Conservation (phyloP, 805 yeast genomes). For the Wickerhamomyces xylosicus region DNA sequence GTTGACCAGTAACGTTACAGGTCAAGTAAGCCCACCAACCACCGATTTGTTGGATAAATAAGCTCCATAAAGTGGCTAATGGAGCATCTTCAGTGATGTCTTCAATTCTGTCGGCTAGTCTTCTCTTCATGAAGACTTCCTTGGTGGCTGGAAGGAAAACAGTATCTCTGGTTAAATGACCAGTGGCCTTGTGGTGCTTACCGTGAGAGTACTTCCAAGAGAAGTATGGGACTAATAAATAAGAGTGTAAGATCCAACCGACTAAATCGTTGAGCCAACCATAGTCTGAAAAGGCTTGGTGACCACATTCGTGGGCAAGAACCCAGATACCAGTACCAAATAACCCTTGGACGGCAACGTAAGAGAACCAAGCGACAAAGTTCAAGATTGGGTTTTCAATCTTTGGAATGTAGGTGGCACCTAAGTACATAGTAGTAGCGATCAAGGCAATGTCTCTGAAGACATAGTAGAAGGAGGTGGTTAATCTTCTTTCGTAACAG, state of each 20-base stretch:
- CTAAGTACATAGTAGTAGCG: slow-evolving; percentile 40
- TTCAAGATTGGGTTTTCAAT: slow-evolving; percentile 35
- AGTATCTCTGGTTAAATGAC: slow-evolving; percentile 74
- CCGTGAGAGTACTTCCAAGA: slow-evolving; percentile 81
- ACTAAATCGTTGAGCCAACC: slow-evolving; percentile 64
- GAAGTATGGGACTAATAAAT: slow-evolving; percentile 73
- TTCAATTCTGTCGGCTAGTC: slow-evolving; percentile 29
- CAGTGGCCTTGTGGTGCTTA: slow-evolving; percentile 87
- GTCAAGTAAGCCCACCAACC: slow-evolving; percentile 67
- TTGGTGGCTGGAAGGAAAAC: slow-evolving; percentile 71
- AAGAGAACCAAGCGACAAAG: slow-evolving; percentile 46
- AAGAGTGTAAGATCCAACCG: slow-evolving; percentile 80
- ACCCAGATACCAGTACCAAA: slow-evolving; percentile 78
- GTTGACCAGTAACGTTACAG: slow-evolving; percentile 72
- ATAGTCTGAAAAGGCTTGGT: slow-evolving; percentile 72
- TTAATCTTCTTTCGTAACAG: slow-evolving; percentile 57
- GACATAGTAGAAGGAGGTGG: slow-evolving; percentile 51
- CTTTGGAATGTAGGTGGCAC: slow-evolving; percentile 42
- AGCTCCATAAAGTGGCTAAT: slow-evolving; percentile 41
- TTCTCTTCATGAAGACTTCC: slow-evolving; percentile 37
- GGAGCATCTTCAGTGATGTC: slow-evolving; percentile 73
- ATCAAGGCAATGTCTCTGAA: slow-evolving; percentile 50
- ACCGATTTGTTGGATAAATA: slow-evolving; percentile 61
- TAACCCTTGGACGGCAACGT: slow-evolving; percentile 47
- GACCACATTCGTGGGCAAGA: slow-evolving; percentile 88